Percentiles rank a stretch among this genome's conserved stretches.
phyloP scores from a whole-genome alignment of 495 filamentous ascomycete species.

The Pseudoneurospora amorphoporcata region DNA sequence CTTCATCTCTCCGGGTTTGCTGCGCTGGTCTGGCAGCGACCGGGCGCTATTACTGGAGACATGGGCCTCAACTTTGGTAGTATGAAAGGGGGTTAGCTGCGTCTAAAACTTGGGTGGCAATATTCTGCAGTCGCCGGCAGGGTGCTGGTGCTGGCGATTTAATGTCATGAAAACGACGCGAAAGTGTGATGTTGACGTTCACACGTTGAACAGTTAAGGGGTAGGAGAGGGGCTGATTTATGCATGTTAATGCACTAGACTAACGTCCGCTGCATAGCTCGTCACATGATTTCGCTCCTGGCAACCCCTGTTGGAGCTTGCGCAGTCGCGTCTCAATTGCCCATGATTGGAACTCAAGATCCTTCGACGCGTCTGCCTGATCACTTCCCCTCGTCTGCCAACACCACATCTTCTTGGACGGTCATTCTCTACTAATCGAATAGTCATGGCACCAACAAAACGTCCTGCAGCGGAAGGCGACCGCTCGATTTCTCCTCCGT shows the following conservation, averaged over 20 bases:
- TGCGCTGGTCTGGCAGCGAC: not conserved
- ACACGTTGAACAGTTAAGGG: too few species aligned
- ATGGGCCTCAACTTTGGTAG: not conserved
- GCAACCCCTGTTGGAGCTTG: not conserved
- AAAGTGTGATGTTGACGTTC: not conserved
- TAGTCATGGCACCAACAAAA: constrained; percentile 2
- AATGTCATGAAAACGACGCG: not conserved
- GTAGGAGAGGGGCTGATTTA: not conserved
- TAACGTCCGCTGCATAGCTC: not conserved
- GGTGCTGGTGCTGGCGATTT: not conserved
- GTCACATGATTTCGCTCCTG: constrained; percentile 15
- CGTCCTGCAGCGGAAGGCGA: constrained; percentile 11
- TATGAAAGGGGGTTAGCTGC: not conserved
- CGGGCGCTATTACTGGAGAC: not conserved
- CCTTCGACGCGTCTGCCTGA: not conserved
- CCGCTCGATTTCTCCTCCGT: constrained; percentile 47
- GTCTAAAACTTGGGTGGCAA: not conserved
- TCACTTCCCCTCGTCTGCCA: not conserved
- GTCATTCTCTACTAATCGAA: not conserved
- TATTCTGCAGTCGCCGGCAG: not conserved
- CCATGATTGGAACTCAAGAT: not conserved
- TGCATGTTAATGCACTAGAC: not conserved
- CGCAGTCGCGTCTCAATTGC: not conserved
- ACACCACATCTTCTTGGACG: not conserved
- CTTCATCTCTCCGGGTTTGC: not conserved